Percentiles rank a stretch among this genome's conserved stretches.
These are phyloP conservation scores for Corylus americana DNA, from an alignment of 306 rosid genomes.

Conservation along the genomic window DNA sequence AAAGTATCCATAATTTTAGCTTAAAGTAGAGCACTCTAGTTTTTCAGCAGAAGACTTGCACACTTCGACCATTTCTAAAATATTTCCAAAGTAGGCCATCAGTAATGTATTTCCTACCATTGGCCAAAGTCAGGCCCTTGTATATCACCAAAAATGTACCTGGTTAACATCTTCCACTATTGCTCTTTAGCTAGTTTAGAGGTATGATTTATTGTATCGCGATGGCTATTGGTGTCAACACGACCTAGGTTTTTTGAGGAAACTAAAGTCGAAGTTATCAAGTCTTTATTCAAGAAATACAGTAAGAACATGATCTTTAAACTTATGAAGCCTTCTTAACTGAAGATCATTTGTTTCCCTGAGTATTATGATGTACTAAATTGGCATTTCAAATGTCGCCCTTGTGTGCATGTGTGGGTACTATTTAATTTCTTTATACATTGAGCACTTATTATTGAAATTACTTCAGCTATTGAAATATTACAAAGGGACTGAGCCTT, in stretches of 20 bases:
- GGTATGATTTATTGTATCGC: no score
- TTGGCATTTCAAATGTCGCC: background rate
- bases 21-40: no score
- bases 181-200: no score
- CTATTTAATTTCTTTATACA: background rate
- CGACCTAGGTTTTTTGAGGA: background rate
- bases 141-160: no score
- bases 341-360: background rate
- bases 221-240: no score
- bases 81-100: no score
- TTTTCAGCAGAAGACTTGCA: no score
- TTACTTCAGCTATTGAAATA: conserved; percentile 59
- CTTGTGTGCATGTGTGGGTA: background rate
- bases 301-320: background rate
- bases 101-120: no score
- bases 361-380: background rate
- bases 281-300: background rate
- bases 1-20: no score
- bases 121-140: no score
- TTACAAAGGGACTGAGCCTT: conserved; percentile 67
- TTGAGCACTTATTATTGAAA: conserved; percentile 30
- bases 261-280: background rate
- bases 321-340: background rate
- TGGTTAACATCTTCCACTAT: no score
- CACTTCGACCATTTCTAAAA: no score